Percentiles rank a stretch among this genome's conserved stretches.
phyloP scores from a whole-genome alignment of 2,329 filamentous ascomycete genomes.

The Ophiostoma piceae region DNA sequence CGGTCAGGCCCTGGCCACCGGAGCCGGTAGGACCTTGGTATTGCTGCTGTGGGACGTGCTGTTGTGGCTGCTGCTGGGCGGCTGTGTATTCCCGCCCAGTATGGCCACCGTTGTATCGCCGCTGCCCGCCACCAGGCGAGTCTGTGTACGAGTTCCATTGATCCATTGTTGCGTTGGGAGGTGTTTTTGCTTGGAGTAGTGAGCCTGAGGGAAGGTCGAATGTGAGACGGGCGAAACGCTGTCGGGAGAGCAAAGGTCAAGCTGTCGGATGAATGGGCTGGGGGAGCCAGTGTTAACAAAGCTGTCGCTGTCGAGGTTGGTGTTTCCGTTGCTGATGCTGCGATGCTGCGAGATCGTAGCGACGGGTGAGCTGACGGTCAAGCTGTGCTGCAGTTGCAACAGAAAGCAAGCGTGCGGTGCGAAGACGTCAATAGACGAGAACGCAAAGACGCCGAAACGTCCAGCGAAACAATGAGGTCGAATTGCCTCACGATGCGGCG shows the following conservation, averaged over 20 bases:
- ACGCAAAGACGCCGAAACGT: constrained; percentile 12
- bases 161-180: constrained; percentile 39
- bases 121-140: constrained; percentile 55
- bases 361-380: neutral
- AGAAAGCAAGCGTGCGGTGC: neutral
- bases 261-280: neutral
- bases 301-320: neutral
- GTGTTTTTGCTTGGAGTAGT: neutral
- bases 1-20: constrained; percentile 42
- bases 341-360: neutral
- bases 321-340: neutral
- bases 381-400: neutral
- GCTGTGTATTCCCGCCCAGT: constrained; percentile 29
- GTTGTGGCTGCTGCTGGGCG: constrained; percentile 26
- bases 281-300: neutral
- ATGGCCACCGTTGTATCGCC: constrained; percentile 54
- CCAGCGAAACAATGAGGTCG: constrained; percentile 12
- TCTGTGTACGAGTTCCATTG: constrained; percentile 67
- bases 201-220: neutral
- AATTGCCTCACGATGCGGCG: neutral
- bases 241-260: neutral
- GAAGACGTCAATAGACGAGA: neutral
- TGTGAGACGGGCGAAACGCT: neutral
- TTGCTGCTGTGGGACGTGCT: constrained; percentile 29
- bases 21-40: constrained; percentile 24